Conservation (phyloP, 2,329 filamentous ascomycete genomes). For the Microdochium paspali region DNA sequence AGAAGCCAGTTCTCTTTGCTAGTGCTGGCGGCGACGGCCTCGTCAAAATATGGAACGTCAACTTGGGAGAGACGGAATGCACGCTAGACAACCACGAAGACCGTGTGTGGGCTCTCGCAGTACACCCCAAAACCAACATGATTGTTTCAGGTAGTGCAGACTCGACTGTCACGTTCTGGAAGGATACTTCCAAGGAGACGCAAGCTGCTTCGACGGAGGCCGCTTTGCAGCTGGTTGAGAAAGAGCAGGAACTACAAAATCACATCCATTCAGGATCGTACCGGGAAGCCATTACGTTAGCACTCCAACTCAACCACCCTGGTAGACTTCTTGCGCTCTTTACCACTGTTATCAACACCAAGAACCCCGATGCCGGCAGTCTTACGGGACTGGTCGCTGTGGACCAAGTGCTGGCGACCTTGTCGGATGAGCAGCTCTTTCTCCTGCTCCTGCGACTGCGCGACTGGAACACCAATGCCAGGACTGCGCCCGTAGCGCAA, state of each 20-base stretch:
- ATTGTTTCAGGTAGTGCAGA: constrained; percentile 89
- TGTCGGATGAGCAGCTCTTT: constrained; percentile 82
- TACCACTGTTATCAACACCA: constrained; percentile 62
- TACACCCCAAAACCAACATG: constrained; percentile 58
- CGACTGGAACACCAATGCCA: constrained; percentile 96
- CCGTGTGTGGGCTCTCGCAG: constrained; percentile 82
- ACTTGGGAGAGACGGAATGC: constrained; percentile 72
- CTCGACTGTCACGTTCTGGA: constrained; percentile 91
- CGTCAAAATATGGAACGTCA: constrained; percentile 92
- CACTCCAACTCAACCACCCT: constrained; percentile 89
- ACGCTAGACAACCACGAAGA: constrained; percentile 97
- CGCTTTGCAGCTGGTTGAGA: constrained; percentile 73
- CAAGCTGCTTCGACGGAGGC: constrained; percentile 65
- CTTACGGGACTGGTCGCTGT: constrained; percentile 60
- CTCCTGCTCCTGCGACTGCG: constrained; percentile 70
- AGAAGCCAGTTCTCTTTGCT: constrained; percentile 61
- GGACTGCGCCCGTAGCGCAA: constrained; percentile 78
- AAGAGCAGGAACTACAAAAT: constrained; percentile 90
- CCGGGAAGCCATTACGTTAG: constrained; percentile 84
- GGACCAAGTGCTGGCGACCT: constrained; percentile 69
- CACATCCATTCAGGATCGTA: constrained; percentile 83
- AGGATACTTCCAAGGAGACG: constrained; percentile 77
- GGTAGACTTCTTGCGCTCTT: constrained; percentile 79
- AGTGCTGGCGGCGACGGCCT: constrained; percentile 89
- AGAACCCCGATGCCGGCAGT: constrained; percentile 50